These are phyloP conservation scores for Fusarium albidum DNA, from an alignment of 2,329 filamentous ascomycete species.

Conservation along the genomic window DNA sequence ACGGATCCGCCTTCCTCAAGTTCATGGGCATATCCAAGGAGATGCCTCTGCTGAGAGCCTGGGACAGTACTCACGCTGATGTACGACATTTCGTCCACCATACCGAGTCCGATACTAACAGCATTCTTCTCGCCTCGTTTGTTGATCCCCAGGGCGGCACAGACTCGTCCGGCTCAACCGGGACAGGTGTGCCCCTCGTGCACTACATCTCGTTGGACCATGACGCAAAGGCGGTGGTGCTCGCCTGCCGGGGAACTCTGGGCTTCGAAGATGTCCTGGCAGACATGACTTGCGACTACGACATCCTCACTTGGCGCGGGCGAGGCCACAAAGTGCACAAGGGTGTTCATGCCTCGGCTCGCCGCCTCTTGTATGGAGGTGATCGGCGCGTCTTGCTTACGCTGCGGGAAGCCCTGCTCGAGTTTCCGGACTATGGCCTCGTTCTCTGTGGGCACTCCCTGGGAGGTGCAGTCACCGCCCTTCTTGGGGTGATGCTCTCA, in stretches of 20 bases:
- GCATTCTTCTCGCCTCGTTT: conserved; percentile 73
- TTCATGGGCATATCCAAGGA: conserved; percentile 68
- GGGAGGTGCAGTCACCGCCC: conserved; percentile 73
- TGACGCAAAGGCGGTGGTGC: conserved; percentile 74
- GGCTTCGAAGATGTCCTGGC: conserved; percentile 78
- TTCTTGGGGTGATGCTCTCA: conserved; percentile 75
- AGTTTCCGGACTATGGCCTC: conserved; percentile 74
- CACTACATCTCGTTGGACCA: conserved; percentile 79
- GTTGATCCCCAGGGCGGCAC: conserved; percentile 74
- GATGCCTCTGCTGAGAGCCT: conserved; percentile 51
- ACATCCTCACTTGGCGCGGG: conserved; percentile 70
- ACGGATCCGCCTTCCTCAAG: conserved; percentile 69
- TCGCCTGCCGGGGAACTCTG: conserved; percentile 76
- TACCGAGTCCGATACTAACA: conserved; percentile 64
- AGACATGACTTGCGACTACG: conserved; percentile 79
- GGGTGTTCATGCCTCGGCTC: conserved; percentile 76
- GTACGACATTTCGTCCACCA: conserved; percentile 71
- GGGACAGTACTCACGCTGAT: conserved; percentile 64
- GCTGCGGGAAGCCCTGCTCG: conserved; percentile 70
- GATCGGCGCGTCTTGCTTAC: conserved; percentile 73
- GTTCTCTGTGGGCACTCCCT: conserved; percentile 75
- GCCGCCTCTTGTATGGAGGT: conserved; percentile 71
- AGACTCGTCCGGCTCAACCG: conserved; percentile 69
- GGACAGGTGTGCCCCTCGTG: conserved; percentile 73
- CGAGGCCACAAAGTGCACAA: conserved; percentile 76